These are phyloP conservation scores for Kluyveromyces wickerhamii DNA, from an alignment of 805 yeast species.

Conservation along the genomic window DNA sequence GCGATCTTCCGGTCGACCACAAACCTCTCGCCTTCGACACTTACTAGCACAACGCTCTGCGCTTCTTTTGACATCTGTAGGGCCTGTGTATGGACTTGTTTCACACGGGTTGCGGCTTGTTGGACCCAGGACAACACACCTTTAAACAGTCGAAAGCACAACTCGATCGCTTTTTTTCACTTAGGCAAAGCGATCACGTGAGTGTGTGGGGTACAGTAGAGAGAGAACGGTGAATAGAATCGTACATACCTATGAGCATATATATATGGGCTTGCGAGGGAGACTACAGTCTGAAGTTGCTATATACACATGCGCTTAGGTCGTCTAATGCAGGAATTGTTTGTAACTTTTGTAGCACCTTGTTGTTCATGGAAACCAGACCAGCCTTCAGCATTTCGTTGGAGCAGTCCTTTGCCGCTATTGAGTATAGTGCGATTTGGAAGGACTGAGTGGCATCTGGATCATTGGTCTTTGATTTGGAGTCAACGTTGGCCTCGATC, in stretches of 20 bases:
- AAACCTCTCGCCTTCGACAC: slow-evolving; percentile 76
- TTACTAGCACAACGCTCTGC: slow-evolving; percentile 45
- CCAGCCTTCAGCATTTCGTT: slow-evolving; percentile 20
- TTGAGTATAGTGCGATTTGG: slow-evolving; percentile 25
- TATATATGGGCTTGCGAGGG: no score
- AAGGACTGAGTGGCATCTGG: slow-evolving; percentile 7
- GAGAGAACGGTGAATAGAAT: no score
- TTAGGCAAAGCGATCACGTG: no score
- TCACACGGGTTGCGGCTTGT: no score
- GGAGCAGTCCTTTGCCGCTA: slow-evolving; percentile 26
- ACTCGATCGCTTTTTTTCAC: no score
- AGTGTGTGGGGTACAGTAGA: no score
- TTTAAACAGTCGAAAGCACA: no score
- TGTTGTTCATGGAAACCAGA: slow-evolving; percentile 20
- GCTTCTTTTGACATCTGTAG: slow-evolving; percentile 3
- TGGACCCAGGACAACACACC: no score
- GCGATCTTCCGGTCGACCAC: slow-evolving; percentile 76
- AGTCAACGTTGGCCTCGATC: slow-evolving; percentile 14
- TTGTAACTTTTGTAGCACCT: slow-evolving; percentile 19
- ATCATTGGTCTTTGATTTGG: slow-evolving; percentile 11
- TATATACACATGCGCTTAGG: slow-evolving; percentile 82
- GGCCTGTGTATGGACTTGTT: no score
- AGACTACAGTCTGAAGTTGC: slow-evolving; percentile 51
- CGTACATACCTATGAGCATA: no score
- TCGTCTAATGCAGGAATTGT: slow-evolving; percentile 56